Conservation (phyloP, 495 filamentous ascomycete genomes). For the Chaetomium cochliodes region DNA sequence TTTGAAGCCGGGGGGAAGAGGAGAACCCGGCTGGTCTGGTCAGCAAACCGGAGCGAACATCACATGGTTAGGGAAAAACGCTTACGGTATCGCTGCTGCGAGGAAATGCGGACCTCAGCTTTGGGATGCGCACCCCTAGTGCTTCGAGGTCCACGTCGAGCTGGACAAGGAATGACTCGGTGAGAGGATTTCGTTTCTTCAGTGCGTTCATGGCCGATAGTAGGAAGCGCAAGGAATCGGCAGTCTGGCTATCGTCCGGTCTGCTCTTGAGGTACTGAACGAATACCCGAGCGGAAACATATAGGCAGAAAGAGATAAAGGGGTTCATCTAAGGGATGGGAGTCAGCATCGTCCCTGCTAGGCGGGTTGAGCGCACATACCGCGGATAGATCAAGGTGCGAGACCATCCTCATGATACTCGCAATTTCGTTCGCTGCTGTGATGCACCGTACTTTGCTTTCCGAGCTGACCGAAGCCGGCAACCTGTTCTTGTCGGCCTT, state of each 20-base stretch:
- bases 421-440: slow-evolving; percentile 92
- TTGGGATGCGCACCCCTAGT: slow-evolving; percentile 52
- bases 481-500: slow-evolving; percentile 90
- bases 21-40: slow-evolving; percentile 22
- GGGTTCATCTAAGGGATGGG: slow-evolving; percentile 76
- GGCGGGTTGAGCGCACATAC: slow-evolving; percentile 54
- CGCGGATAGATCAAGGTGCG: slow-evolving; percentile 78
- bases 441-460: slow-evolving; percentile 91
- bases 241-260: slow-evolving; percentile 78
- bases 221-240: slow-evolving; percentile 83
- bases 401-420: slow-evolving; percentile 94
- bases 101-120: slow-evolving; percentile 51
- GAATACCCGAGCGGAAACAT: slow-evolving; percentile 91
- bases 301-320: slow-evolving; percentile 93
- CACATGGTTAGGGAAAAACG: background rate
- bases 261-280: slow-evolving; percentile 90
- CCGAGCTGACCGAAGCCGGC: slow-evolving; percentile 70
- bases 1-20: slow-evolving; percentile 5
- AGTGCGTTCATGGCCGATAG: slow-evolving; percentile 84
- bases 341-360: slow-evolving; percentile 7
- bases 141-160: slow-evolving; percentile 88
- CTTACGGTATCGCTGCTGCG: slow-evolving; percentile 52
- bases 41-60: background rate
- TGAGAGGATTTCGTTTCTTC: slow-evolving; percentile 84
- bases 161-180: slow-evolving; percentile 93